phyloP scores from a whole-genome alignment of 768 basidiomycete species.

The Pholiota microspora region DNA sequence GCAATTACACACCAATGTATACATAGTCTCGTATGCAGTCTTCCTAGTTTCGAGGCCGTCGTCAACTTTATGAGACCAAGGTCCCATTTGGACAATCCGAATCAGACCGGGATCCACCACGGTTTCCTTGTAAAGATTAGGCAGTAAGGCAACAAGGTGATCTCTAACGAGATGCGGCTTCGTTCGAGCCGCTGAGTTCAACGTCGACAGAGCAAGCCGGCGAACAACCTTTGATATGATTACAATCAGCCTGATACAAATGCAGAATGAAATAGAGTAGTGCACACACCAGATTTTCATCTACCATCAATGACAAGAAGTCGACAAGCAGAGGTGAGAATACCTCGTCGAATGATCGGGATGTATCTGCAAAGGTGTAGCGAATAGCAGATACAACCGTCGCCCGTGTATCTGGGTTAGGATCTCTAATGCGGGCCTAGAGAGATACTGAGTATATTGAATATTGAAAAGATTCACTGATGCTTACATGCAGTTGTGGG shows the following conservation, averaged over 20 bases:
- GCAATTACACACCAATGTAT: conserved; percentile 69
- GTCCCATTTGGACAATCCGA: conserved; percentile 93
- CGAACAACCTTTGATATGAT: conserved; percentile 69
- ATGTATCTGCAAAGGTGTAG: conserved; percentile 89
- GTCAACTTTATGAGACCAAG: conserved; percentile 96
- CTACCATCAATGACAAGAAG: conserved; percentile 89
- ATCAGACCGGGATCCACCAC: conserved; percentile 74
- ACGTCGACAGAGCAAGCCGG: conserved; percentile 80
- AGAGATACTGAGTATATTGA: neutral
- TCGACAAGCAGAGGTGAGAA: conserved; percentile 87
- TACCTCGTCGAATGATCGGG: conserved; percentile 84
- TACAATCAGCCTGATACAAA: neutral
- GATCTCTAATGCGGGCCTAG: conserved; percentile 67
- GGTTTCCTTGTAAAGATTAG: conserved; percentile 85
- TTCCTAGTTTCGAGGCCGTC: conserved; percentile 96
- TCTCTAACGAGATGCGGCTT: conserved; percentile 92
- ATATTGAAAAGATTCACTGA: conserved; percentile 1
- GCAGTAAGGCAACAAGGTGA: conserved; percentile 72
- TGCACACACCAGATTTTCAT: conserved; percentile 72
- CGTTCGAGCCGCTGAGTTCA: conserved; percentile 94
- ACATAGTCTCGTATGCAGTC: conserved; percentile 97
- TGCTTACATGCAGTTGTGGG: conserved; percentile 83
- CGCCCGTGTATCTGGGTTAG: conserved; percentile 70
- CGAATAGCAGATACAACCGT: conserved; percentile 93
- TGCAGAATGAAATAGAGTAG: neutral